A percentile compares a stretch with the other conserved stretches of the same genome.
Conservation (phyloP, 139 green algal species). For the Pleodorina starrii region DNA sequence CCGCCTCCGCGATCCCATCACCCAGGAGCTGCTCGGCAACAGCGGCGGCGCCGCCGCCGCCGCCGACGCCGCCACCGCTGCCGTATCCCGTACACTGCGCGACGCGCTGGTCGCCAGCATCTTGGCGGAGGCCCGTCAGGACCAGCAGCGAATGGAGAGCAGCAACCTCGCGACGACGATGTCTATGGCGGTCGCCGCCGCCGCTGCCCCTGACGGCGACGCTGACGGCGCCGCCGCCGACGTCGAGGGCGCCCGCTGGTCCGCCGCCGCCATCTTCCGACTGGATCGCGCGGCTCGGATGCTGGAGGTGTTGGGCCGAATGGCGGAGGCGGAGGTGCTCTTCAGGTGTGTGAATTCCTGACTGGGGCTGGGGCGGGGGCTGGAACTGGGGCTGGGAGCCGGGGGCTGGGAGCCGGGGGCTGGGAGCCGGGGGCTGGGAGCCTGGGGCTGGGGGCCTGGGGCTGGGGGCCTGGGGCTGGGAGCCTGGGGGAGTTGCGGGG, state of each 20-base stretch:
- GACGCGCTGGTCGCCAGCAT: slow-evolving; percentile 4
- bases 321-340: slow-evolving; percentile 31
- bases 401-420: no score
- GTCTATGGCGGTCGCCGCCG: background rate
- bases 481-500: no score
- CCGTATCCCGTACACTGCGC: background rate
- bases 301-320: slow-evolving; percentile 20
- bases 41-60: background rate
- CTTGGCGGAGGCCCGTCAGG: background rate
- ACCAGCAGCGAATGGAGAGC: background rate
- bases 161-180: background rate
- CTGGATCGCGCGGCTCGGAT: slow-evolving; percentile 17
- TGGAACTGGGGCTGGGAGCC: no score
- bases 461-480: no score
- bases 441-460: no score
- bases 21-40: background rate
- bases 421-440: no score
- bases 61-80: background rate
- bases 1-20: background rate
- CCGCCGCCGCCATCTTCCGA: background rate
- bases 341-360: no score
- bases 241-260: background rate
- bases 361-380: no score
- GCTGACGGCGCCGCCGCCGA: background rate
- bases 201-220: background rate